phyloP scores from a whole-genome alignment of 2,329 filamentous ascomycete species.

The Harringtonia lauricola region DNA sequence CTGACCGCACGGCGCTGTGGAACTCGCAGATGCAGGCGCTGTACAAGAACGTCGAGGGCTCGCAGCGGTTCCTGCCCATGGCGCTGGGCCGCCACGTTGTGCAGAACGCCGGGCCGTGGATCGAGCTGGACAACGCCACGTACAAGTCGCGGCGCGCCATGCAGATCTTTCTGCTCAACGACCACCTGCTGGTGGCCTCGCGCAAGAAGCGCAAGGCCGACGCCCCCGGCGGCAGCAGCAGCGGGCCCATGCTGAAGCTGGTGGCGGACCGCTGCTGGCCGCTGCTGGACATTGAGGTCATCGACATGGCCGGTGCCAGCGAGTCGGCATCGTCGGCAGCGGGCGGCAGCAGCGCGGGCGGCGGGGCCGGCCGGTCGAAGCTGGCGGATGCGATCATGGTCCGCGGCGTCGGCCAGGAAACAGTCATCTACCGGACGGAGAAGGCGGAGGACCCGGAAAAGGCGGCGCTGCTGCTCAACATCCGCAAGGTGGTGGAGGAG shows the following conservation, averaged over 20 bases:
- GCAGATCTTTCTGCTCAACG: slow-evolving; percentile 86
- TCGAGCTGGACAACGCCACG: slow-evolving; percentile 92
- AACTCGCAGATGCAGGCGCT: slow-evolving; percentile 67
- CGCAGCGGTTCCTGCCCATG: slow-evolving; percentile 91
- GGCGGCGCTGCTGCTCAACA: slow-evolving; percentile 69
- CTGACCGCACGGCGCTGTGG: slow-evolving; percentile 55
- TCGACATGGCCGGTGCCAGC: slow-evolving; percentile 66
- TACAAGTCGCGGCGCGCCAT: slow-evolving; percentile 88
- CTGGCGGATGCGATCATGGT: slow-evolving; percentile 84
- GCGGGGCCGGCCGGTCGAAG: slow-evolving; percentile 40
- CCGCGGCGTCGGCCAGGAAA: slow-evolving; percentile 73
- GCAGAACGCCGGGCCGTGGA: slow-evolving; percentile 85
- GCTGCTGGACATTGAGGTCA: slow-evolving; percentile 81
- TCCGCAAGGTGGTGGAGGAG: slow-evolving; percentile 87
- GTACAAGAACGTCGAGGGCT: slow-evolving; percentile 96
- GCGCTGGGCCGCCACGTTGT: slow-evolving; percentile 86
- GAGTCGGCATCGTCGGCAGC: slow-evolving; percentile 31
- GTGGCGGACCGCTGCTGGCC: slow-evolving; percentile 94
- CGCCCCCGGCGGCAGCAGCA: slow-evolving; percentile 36
- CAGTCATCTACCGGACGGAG: slow-evolving; percentile 88
- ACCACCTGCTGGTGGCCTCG: slow-evolving; percentile 83
- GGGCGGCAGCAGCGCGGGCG: slow-evolving; percentile 14
- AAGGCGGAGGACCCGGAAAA: slow-evolving; percentile 73
- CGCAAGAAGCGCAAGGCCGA: slow-evolving; percentile 88
- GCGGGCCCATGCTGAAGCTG: slow-evolving; percentile 57